These are phyloP conservation scores for Chaetomium tenue DNA, from an alignment of 495 filamentous ascomycete species.

Conservation along the genomic window DNA sequence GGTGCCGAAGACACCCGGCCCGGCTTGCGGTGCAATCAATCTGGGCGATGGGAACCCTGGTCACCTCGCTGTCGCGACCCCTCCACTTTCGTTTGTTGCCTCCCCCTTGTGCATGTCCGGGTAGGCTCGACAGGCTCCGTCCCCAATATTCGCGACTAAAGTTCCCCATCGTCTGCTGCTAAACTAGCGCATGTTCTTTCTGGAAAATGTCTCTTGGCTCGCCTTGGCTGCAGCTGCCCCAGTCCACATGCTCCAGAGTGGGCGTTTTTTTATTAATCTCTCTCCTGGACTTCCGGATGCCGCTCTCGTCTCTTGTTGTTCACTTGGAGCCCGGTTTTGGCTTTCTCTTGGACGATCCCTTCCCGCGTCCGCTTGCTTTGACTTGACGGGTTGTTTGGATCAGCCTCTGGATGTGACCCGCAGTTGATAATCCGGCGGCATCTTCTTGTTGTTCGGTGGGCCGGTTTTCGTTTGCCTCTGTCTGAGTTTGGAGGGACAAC, in stretches of 20 bases:
- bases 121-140: background rate
- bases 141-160: background rate
- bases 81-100: conserved; percentile 14
- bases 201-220: conserved; percentile 21
- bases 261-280: conserved; percentile 36
- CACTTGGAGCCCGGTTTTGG: conserved; percentile 7
- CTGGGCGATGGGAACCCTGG: background rate
- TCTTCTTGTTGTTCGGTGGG: background rate
- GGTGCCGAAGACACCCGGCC: conserved; percentile 11
- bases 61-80: background rate
- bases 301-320: conserved; percentile 6
- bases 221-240: conserved; percentile 21
- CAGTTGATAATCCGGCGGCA: background rate
- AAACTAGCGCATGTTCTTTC: conserved; percentile 13
- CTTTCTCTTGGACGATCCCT: conserved; percentile 6
- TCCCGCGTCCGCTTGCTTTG: background rate
- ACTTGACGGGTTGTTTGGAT: background rate
- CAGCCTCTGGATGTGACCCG: background rate
- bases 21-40: background rate
- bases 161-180: conserved; percentile 1
- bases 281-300: conserved; percentile 26
- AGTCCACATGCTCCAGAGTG: conserved; percentile 15
- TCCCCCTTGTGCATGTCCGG: background rate
- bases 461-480: background rate
- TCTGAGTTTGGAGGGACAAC: background rate